Evolutionary conservation across 1,284 basidiomycete species (phyloP), one percentile per base, ranked within the genome.

Genomic region (Veloporphyrellus conicus): DNA sequence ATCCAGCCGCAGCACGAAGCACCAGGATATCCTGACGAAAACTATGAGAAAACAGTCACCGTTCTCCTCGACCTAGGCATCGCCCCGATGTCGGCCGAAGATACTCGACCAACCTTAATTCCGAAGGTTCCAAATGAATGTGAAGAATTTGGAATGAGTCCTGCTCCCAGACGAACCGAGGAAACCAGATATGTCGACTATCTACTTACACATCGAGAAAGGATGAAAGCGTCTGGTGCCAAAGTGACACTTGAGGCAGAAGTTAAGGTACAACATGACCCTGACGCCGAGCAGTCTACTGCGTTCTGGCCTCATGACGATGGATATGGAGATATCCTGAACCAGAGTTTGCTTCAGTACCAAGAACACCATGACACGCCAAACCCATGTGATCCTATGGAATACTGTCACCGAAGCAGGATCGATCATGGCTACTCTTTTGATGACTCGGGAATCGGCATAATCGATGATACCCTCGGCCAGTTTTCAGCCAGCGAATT

Each of bases 401-500:
- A 48, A 16, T 36, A 41, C 27, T 6, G 6, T 37, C 29, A 27
- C 7, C 40, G 31, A 36, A 32, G 20, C 12, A 28, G 25, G 31
- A n/a, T 40, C 6, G 48, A 49, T 20, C 19, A 46, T 9, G 22
- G 42, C 6, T 35, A 41, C 42, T 37, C 34, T n/a, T 53, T 66
- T 7, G 52, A 63, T 29, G 59, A 66, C 51, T 65, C 63, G 3
- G 59, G 64, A 34, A 45, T 63, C 35, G 57, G 54, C 18, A 41
- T 52, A 15, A 12, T 43, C 19, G 54, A 61, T 22, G 36, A 48
- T 5, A 19, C 20, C 20, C 11, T 42, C 31, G 27, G 19, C 34
- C 56, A 37, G 1, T 27, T 41, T 48, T 43, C 48, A 7, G 34
- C 49, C 23, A 46, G 23, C 32, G 39, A 47, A 33, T 51, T 43